phyloP scores from a whole-genome alignment of 2,329 filamentous ascomycete species.

The Purpureocillium takamizusanense region DNA sequence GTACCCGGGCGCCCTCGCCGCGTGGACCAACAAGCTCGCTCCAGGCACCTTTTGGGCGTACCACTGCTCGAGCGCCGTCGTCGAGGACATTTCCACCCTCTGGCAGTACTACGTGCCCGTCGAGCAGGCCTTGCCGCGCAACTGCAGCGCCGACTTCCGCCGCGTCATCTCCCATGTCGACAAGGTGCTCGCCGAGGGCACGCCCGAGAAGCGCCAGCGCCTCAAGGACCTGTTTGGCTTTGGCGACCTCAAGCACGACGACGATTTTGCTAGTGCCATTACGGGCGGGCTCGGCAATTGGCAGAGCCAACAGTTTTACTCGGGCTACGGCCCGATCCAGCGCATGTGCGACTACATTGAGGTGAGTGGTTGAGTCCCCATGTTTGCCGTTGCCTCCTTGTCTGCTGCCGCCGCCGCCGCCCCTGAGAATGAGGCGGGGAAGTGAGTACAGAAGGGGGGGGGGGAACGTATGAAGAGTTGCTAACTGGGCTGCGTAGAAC shows the following conservation, averaged over 20 bases:
- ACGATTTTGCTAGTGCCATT: constrained; percentile 38
- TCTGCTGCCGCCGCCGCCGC: neutral
- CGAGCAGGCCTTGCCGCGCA: constrained; percentile 34
- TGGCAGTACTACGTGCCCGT: constrained; percentile 46
- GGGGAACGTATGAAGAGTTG: too few relatives aligned
- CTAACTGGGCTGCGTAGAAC: constrained; percentile 8
- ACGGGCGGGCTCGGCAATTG: constrained; percentile 15
- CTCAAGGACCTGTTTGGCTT: constrained; percentile 36
- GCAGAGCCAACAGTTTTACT: constrained; percentile 25
- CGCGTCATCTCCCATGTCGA: constrained; percentile 39
- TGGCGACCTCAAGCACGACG: constrained; percentile 27
- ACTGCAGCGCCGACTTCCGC: constrained; percentile 55
- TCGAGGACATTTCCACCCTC: constrained; percentile 64
- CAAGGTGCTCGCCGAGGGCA: constrained; percentile 31
- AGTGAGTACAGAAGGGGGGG: constrained; percentile 2
- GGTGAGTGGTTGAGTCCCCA: too few relatives aligned
- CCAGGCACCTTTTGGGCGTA: constrained; percentile 68
- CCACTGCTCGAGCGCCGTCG: constrained; percentile 70
- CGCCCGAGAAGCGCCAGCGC: constrained; percentile 20
- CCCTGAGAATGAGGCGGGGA: neutral
- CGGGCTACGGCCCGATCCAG: constrained; percentile 24
- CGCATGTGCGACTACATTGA: constrained; percentile 24
- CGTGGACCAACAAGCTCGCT: constrained; percentile 62
- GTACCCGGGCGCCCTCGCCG: constrained; percentile 68
- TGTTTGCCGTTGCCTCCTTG: too few relatives aligned